These are phyloP conservation scores for Phytopythium mirpurense DNA, from an alignment of 352 stramenopile species.

Conservation along the genomic window DNA sequence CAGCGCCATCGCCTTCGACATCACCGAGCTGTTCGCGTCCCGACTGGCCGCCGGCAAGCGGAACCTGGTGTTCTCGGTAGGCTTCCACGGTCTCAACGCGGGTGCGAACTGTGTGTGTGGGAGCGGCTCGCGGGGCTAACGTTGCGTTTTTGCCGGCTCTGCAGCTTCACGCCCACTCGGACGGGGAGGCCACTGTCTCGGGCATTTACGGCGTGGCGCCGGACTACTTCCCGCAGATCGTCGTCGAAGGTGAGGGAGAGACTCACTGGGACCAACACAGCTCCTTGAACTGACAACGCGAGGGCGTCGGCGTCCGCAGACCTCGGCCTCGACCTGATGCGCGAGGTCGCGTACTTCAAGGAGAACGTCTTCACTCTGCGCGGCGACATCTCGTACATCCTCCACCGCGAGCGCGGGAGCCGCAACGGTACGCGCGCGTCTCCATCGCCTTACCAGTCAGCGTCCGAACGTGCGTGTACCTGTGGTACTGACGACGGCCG, in stretches of 20 bases:
- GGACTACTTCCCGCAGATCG: conserved; percentile 75
- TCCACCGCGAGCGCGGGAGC: conserved; percentile 67
- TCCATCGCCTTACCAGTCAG: not conserved
- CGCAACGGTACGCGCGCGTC: conserved; percentile 39
- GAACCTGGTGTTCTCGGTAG: conserved; percentile 53
- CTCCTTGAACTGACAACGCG: too few species aligned
- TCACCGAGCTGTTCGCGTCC: conserved; percentile 66
- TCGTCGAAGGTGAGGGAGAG: conserved; percentile 48
- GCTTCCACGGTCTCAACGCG: not conserved
- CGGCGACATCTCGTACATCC: conserved; percentile 78
- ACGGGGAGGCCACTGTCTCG: conserved; percentile 47
- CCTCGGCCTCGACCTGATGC: conserved; percentile 76
- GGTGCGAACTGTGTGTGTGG: too few species aligned
- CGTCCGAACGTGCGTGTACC: not conserved
- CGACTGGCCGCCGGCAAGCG: conserved; percentile 40
- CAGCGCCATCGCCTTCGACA: conserved; percentile 69
- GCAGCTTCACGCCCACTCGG: conserved; percentile 44
- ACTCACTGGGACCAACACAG: not conserved
- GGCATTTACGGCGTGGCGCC: conserved; percentile 51
- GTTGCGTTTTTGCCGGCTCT: too few species aligned
- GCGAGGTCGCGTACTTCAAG: conserved; percentile 74
- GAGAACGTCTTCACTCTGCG: conserved; percentile 70
- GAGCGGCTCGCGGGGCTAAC: too few species aligned
- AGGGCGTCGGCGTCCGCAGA: conserved; percentile 20
- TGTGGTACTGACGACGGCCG: too few species aligned